phyloP scores from a whole-genome alignment of 306 rosid species.

The Cercis canadensis region DNA sequence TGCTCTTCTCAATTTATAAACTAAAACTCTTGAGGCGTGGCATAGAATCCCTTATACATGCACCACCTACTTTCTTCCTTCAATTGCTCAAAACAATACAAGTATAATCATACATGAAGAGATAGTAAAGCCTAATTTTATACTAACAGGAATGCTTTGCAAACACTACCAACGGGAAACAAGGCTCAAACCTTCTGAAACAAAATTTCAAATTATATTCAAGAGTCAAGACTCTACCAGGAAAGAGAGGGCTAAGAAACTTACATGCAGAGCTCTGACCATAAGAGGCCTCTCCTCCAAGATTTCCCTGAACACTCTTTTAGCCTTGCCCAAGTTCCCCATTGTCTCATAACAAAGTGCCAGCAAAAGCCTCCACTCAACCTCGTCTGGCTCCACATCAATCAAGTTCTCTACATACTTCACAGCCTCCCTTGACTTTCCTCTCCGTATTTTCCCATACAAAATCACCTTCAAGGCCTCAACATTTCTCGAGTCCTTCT shows the following conservation, averaged over 20 bases:
- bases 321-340: conserved; percentile 70
- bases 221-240: conserved; percentile 13
- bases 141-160: no score
- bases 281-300: conserved; percentile 75
- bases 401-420: conserved; percentile 76
- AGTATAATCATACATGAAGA: no score
- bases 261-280: conserved; percentile 90
- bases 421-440: conserved; percentile 73
- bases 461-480: conserved; percentile 79
- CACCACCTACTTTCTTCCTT: no score
- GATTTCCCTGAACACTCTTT: conserved; percentile 63
- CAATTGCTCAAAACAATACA: no score
- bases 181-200: background rate
- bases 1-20: no score
- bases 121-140: no score
- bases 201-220: conserved; percentile 36
- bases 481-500: conserved; percentile 63
- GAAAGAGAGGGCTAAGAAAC: conserved; percentile 35
- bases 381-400: conserved; percentile 69
- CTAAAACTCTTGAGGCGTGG: no score
- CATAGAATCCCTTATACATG: no score
- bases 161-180: background rate
- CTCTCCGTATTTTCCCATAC: conserved; percentile 76
- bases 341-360: conserved; percentile 83
- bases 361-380: conserved; percentile 86